Evolutionary conservation across 1,284 basidiomycete species (phyloP), one percentile per base, ranked within the genome.

Genomic region (Sanghuangporus sanghuang): DNA sequence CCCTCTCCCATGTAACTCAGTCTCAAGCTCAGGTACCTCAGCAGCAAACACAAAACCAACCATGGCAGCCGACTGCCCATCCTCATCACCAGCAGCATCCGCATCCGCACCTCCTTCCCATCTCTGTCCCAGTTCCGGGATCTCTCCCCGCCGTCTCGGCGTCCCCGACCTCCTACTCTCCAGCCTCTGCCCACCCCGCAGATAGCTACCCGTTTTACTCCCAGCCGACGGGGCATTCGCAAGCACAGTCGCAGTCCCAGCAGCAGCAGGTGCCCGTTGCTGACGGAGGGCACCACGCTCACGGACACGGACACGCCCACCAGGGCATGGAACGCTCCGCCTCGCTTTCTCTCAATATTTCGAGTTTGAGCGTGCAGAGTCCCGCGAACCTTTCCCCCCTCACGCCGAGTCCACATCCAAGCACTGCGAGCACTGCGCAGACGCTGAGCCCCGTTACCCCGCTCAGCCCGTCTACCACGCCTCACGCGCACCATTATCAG

Each of bases 341-440:
- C 6, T 68, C 74, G 0, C 78, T 89, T 61, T 83, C 85, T n/a
- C 82, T 90, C 72, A 90, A 89, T 71, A 77, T 90, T 63, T 84
- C 83, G 38, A 79, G 80, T 0, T 79, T 90, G 61, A 77, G 81
- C 57, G 86, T 89, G 66, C 73, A 85, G 40, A 87, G 85, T 12
- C 85, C 87, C 16, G 79, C 83, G 18, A 81, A 81, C 64, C 77
- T 84, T 59, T 87, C 85, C 11, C 79, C 11, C 73, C 76, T 63
- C 73, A 78, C 27, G 73, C 76, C 62, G 71, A 71, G 27, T 67
- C 71, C 50, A 68, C 74, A 40, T 70, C 73, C 61, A 72, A 71
- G 53, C 59, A 66, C 67, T 1, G 65, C 64, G 2, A 66, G 67
- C 56, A 69, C 70, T 39, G 75, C 35, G 6, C 39, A 52, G 32